These are phyloP conservation scores for Cutaneotrichosporon sp. DNA, from an alignment of 1,284 basidiomycete species.

Conservation along the genomic window DNA sequence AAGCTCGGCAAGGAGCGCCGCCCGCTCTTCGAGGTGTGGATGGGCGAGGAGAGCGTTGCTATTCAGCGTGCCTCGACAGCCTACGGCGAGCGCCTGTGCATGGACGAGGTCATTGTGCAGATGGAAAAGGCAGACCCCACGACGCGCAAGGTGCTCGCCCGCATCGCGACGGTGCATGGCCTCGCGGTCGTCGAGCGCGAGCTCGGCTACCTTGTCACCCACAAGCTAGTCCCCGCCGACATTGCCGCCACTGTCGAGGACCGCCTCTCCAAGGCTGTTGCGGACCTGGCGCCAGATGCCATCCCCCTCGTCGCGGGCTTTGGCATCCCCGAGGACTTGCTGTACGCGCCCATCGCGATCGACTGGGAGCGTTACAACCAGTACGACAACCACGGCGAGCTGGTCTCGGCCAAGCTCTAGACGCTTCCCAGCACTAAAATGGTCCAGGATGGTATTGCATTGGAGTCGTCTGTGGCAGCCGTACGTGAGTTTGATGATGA, in stretches of 20 bases:
- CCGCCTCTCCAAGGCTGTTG: slow-evolving; percentile 7
- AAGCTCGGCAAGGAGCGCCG: slow-evolving; percentile 17
- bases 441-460: neutral
- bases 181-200: slow-evolving; percentile 21
- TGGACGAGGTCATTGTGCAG: slow-evolving; percentile 15
- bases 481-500: neutral
- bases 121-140: slow-evolving; percentile 2
- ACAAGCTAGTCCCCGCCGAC: slow-evolving; percentile 3
- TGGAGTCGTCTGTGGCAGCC: neutral
- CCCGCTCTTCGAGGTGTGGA: slow-evolving; percentile 21
- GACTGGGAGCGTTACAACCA: slow-evolving; percentile 27
- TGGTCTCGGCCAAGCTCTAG: slow-evolving; percentile 19
- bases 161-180: slow-evolving; percentile 16
- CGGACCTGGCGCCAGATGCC: slow-evolving; percentile 9
- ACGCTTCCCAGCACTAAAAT: neutral
- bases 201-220: slow-evolving; percentile 17
- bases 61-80: slow-evolving; percentile 17
- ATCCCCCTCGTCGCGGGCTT: slow-evolving; percentile 16
- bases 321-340: slow-evolving; percentile 19
- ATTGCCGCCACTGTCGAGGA: slow-evolving; percentile 12
- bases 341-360: slow-evolving; percentile 21
- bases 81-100: slow-evolving; percentile 22
- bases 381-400: slow-evolving; percentile 23
- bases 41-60: slow-evolving; percentile 19
- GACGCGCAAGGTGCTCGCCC: slow-evolving; percentile 11